Conservation (phyloP, 2,329 filamentous ascomycete species). For the Penicillium paneum region DNA sequence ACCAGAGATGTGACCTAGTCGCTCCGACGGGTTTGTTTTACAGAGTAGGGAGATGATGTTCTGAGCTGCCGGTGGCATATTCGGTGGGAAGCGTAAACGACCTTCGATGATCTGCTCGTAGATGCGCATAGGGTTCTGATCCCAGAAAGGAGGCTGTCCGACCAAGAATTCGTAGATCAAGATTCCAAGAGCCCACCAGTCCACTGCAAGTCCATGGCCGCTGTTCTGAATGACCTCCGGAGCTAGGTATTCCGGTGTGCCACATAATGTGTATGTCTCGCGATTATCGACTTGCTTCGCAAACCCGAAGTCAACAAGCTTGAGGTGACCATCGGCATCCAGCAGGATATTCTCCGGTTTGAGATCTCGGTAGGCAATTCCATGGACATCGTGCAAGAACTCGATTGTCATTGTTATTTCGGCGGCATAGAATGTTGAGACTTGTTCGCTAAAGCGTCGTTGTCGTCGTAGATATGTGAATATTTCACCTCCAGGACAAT, state of each 20-base stretch:
- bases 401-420: conserved; percentile 65
- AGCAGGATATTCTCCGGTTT: conserved; percentile 67
- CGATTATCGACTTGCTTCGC: conserved; percentile 58
- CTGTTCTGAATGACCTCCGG: conserved; percentile 65
- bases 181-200: conserved; percentile 68
- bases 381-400: conserved; percentile 61
- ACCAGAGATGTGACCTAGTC: conserved; percentile 61
- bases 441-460: conserved; percentile 60
- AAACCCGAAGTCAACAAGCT: conserved; percentile 66
- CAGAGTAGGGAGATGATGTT: conserved; percentile 61
- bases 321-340: conserved; percentile 63
- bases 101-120: conserved; percentile 67
- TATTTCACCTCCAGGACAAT: conserved; percentile 65
- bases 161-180: conserved; percentile 66
- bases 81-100: conserved; percentile 58
- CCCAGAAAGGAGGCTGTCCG: conserved; percentile 66
- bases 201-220: conserved; percentile 63
- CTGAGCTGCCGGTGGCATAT: conserved; percentile 57
- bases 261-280: conserved; percentile 65
- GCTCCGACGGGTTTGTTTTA: conserved; percentile 61
- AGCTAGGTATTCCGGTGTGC: conserved; percentile 65
- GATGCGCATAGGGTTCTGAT: conserved; percentile 66
- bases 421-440: conserved; percentile 63
- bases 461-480: conserved; percentile 63
- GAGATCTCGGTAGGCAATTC: conserved; percentile 64